These are phyloP conservation scores for Friedmanniomyces simplex DNA, from an alignment of 495 filamentous ascomycete species.

Conservation along the genomic window DNA sequence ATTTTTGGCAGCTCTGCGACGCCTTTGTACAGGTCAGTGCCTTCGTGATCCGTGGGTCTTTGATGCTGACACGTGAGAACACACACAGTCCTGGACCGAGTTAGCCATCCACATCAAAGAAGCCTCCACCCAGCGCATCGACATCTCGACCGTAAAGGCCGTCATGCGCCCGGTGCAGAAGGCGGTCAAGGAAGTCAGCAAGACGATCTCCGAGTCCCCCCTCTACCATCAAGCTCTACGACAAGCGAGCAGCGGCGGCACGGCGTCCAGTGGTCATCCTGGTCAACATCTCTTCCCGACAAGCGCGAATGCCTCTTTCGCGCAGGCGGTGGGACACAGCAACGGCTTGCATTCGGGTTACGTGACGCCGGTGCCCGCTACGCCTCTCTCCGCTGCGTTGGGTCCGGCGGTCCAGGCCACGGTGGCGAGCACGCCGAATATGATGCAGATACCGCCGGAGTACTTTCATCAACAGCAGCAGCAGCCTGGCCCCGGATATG, in stretches of 20 bases:
- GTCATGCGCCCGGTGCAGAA: constrained; percentile 68
- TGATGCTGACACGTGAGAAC: not conserved
- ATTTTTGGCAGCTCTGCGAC: constrained; percentile 77
- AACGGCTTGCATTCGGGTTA: constrained; percentile 5
- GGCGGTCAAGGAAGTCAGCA: constrained; percentile 61
- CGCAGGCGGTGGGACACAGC: not conserved
- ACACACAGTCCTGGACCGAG: constrained; percentile 54
- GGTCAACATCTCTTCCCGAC: constrained; percentile 7
- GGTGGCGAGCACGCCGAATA: constrained; percentile 13
- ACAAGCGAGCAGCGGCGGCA: not conserved
- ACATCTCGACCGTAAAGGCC: constrained; percentile 56
- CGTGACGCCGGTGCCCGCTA: constrained; percentile 17
- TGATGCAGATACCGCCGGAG: not conserved
- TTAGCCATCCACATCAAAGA: constrained; percentile 62
- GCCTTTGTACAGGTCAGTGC: constrained; percentile 49
- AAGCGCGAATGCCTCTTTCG: not conserved
- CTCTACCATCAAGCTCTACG: constrained; percentile 47
- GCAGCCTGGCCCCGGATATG: not conserved
- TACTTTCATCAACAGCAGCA: constrained; percentile 1
- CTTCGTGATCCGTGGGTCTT: not conserved
- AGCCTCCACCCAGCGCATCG: constrained; percentile 38
- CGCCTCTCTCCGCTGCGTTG: constrained; percentile 22
- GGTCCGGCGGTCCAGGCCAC: constrained; percentile 23
- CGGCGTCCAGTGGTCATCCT: not conserved
- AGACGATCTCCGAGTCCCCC: constrained; percentile 63